A percentile compares a stretch with the other conserved stretches of the same genome.
phyloP scores from a whole-genome alignment of 2,329 filamentous ascomycete genomes.

The Xenoacremonium recifei region DNA sequence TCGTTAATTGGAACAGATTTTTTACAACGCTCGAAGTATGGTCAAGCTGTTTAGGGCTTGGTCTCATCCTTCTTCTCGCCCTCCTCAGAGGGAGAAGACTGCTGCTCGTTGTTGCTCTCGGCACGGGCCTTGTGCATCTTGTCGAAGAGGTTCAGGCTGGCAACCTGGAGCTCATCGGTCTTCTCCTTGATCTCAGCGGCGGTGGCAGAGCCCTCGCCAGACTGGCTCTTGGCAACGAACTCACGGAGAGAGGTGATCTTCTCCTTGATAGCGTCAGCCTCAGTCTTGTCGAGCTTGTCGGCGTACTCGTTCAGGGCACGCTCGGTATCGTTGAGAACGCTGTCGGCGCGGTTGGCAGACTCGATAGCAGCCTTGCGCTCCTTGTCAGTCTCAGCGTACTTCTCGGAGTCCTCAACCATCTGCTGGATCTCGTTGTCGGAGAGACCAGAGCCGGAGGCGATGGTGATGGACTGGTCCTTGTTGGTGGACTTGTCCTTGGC shows the following conservation, averaged over 20 bases:
- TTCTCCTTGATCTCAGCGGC: constrained; percentile 96
- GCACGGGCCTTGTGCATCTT: constrained; percentile 98
- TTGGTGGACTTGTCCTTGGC: constrained; percentile 99
- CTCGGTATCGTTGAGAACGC: constrained; percentile 95
- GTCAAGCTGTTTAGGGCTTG: constrained; percentile 55
- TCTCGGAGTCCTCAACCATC: constrained; percentile 98
- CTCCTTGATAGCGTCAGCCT: constrained; percentile 90
- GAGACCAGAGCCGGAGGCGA: constrained; percentile 95
- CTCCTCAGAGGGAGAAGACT: constrained; percentile 53
- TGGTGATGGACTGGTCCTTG: constrained; percentile 99
- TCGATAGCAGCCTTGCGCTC: constrained; percentile 95
- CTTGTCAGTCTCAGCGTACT: constrained; percentile 92
- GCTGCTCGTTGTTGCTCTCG: constrained; percentile 59
- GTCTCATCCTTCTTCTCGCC: constrained; percentile 76
- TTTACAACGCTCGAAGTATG: constrained; percentile 20
- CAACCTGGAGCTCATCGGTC: constrained; percentile 96
- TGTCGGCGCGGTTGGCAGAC: constrained; percentile 95
- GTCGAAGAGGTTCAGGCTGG: constrained; percentile 95
- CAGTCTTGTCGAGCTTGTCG: constrained; percentile 93
- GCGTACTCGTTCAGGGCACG: constrained; percentile 96
- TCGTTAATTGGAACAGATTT: constrained; percentile 31
- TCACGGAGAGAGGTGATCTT: constrained; percentile 86
- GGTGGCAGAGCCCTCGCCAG: constrained; percentile 81
- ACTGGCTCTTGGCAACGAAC: constrained; percentile 91
- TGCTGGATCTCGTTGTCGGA: constrained; percentile 91